Evolutionary conservation across 352 stramenopile genomes (phyloP), one percentile per base, ranked within the genome.

Genomic region (Globisporangium emineosum): DNA sequence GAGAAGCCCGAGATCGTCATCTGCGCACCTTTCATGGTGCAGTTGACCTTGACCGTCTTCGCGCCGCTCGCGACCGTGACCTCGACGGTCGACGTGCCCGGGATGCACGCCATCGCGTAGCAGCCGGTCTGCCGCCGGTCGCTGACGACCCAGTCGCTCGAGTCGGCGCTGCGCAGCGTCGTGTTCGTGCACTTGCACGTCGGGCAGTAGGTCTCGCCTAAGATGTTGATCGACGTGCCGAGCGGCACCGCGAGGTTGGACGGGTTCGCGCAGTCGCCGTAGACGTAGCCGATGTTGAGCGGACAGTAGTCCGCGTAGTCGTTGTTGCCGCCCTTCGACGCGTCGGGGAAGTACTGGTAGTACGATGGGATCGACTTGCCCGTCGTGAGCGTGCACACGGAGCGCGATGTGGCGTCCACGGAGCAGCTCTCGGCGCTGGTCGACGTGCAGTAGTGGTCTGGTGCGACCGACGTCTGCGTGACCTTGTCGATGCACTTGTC

Each of bases 251-350:
- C 64, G 15, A 94, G 73, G 52, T 95, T 95, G 40, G 47, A 62
- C 8, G 71, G 62, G 45, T 81, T 72, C n/a, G 71, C 69, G 65
- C 86, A 95, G 65, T 95, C 84, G 43, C 84, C 84, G 25, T 73
- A 73, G 9, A 70, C 65, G 61, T 84, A 93, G 45, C 83, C 86
- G 35, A 83, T 76, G 49, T 92, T 91, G 51, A 93, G 79, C 4
- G 86, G 86, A 49, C 84, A 95, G 58, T 77, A 95, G 65, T 95
- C 84, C 0, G 84, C 79, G 45, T 83, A 93, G 17, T 86, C 74
- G 57, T 87, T 82, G 42, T 78, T 75, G 9, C 82, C 83, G 40
- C 84, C 86, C 12, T 77, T 72, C 0, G 68, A 81, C 3, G 67
- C 37, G 27, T 89, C 69, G 19, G 42, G 35, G 47, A 94, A 94